phyloP scores from a whole-genome alignment of 495 filamentous ascomycete genomes.

The Hypoxylon fragiforme region DNA sequence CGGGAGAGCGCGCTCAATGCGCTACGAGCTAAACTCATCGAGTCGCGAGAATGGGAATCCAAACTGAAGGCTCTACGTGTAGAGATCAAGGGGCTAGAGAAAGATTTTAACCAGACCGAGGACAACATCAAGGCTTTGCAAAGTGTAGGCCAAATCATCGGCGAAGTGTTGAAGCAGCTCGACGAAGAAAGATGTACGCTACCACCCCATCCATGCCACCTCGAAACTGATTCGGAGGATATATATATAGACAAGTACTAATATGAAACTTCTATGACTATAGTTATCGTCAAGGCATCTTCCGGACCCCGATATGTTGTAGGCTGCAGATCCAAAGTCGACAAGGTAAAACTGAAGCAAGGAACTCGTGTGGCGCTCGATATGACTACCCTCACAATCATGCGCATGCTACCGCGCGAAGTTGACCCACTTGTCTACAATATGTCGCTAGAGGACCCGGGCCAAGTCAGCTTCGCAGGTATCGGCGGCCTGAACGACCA shows the following conservation, averaged over 20 bases:
- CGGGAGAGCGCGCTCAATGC: constrained; percentile 80
- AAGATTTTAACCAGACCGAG: constrained; percentile 94
- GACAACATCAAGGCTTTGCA: constrained; percentile 99
- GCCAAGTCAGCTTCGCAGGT: constrained; percentile 97
- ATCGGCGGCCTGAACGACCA: constrained; percentile 99
- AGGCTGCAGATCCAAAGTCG: constrained; percentile 96
- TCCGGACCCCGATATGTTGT: constrained; percentile 98
- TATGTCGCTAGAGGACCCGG: constrained; percentile 98
- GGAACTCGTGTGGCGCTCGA: constrained; percentile 97
- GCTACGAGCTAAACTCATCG: constrained; percentile 90
- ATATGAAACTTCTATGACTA: background rate
- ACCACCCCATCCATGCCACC: constrained; percentile 5
- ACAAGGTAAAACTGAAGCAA: constrained; percentile 95
- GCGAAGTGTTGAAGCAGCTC: constrained; percentile 97
- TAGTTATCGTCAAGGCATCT: constrained; percentile 80
- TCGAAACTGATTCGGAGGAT: background rate
- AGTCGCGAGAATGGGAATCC: constrained; percentile 97
- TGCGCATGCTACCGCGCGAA: constrained; percentile 99
- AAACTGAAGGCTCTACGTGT: constrained; percentile 89
- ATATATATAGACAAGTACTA: background rate
- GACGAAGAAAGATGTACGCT: constrained; percentile 96
- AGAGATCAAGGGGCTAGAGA: constrained; percentile 93
- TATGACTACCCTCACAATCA: constrained; percentile 99
- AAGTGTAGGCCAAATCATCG: constrained; percentile 99
- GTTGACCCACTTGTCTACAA: constrained; percentile 99